phyloP scores from a whole-genome alignment of 495 filamentous ascomycete genomes.

The Penicillium alfredii region DNA sequence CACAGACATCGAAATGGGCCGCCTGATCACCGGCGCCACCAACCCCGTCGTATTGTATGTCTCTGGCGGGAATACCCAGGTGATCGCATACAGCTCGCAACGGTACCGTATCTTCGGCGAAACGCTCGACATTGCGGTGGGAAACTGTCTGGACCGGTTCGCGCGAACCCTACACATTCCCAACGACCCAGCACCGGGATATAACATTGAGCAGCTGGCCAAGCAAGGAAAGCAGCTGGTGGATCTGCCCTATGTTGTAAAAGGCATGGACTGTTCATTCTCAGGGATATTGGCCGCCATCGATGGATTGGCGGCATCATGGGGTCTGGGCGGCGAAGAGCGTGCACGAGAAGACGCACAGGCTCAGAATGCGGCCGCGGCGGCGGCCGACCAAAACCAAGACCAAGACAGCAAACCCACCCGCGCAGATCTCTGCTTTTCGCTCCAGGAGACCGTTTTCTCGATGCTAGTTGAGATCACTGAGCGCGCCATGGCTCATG shows the following conservation, averaged over 20 bases:
- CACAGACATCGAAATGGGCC: constrained; percentile 95
- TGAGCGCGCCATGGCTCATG: constrained; percentile 97
- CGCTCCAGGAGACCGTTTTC: constrained; percentile 88
- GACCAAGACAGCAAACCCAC: constrained; percentile 48
- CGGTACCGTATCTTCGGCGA: constrained; percentile 97
- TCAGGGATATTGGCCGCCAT: constrained; percentile 80
- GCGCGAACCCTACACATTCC: constrained; percentile 82
- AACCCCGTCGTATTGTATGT: constrained; percentile 97
- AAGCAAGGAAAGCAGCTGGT: constrained; percentile 69
- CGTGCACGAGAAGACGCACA: constrained; percentile 32
- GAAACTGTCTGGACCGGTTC: constrained; percentile 95
- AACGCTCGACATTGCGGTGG: constrained; percentile 93
- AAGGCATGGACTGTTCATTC: constrained; percentile 97
- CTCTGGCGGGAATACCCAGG: constrained; percentile 93
- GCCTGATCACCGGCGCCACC: constrained; percentile 82
- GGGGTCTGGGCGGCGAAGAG: constrained; percentile 41
- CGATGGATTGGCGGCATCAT: constrained; percentile 66
- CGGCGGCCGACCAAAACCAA: background rate
- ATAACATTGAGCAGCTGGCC: constrained; percentile 96
- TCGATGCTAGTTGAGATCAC: constrained; percentile 99
- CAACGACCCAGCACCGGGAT: constrained; percentile 94
- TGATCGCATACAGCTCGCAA: constrained; percentile 91
- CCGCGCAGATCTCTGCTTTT: constrained; percentile 87
- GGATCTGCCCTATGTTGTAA: constrained; percentile 91
- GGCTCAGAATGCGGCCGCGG: constrained; percentile 23